Conservation (phyloP, 2,329 filamentous ascomycete genomes). For the Teratosphaeria viscida region DNA sequence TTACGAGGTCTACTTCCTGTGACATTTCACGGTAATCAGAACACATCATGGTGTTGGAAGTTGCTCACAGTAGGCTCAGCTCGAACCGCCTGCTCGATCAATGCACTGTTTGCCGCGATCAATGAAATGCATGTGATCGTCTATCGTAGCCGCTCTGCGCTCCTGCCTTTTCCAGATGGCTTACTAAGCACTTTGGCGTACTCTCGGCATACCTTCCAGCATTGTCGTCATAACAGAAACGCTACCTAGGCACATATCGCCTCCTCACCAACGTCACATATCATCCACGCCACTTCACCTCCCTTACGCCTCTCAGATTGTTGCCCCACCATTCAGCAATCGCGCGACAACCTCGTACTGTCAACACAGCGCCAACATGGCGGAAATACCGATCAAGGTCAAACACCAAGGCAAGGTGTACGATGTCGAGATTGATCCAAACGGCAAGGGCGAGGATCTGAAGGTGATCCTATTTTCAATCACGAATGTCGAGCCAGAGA, state of each 20-base stretch:
- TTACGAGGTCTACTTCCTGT: background rate
- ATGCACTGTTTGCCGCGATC: background rate
- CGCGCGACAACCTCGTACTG: background rate
- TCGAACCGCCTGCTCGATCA: background rate
- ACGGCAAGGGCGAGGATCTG: constrained; percentile 79
- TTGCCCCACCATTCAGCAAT: background rate
- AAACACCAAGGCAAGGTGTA: constrained; percentile 95
- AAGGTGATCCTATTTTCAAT: constrained; percentile 93
- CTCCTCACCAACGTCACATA: background rate
- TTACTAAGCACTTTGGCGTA: background rate
- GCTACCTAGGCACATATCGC: background rate
- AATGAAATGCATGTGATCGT: background rate
- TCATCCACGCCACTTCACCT: background rate
- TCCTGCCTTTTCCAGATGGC: background rate
- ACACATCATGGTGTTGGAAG: background rate
- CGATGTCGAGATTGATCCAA: constrained; percentile 81
- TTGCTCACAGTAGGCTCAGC: background rate
- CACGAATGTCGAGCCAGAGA: constrained; percentile 89
- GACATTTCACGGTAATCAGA: background rate
- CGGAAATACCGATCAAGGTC: constrained; percentile 50
- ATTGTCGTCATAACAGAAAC: background rate
- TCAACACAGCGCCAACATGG: constrained; percentile 14
- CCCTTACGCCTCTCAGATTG: background rate
- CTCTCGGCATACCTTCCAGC: background rate
- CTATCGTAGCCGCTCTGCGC: background rate